Percentiles rank a stretch among this genome's conserved stretches.
These are phyloP conservation scores for Linnemannia elongata DNA, from an alignment of 192 early-diverging fungal genomes.

Conservation along the genomic window DNA sequence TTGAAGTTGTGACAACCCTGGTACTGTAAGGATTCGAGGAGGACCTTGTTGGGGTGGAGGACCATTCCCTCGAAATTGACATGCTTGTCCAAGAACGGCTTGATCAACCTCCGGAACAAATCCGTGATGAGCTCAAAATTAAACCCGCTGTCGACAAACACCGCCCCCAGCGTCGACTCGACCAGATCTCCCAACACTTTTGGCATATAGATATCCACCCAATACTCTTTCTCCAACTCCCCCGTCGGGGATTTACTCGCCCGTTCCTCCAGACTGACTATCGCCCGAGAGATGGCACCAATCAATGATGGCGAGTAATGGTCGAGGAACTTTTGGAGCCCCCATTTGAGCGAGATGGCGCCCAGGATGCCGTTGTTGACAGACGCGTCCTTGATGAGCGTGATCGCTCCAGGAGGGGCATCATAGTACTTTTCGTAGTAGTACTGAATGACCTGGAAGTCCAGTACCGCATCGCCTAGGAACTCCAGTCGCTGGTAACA, in stretches of 20 bases:
- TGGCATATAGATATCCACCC: conserved; percentile 85
- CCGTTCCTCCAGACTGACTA: conserved; percentile 60
- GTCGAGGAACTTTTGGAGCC: conserved; percentile 76
- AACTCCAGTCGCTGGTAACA: conserved; percentile 95
- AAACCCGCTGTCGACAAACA: conserved; percentile 88
- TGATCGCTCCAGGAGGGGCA: conserved; percentile 82
- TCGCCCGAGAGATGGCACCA: conserved; percentile 70
- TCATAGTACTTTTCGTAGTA: conserved; percentile 77
- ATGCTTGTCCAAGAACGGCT: conserved; percentile 62
- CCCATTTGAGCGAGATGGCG: conserved; percentile 71
- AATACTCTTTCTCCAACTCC: conserved; percentile 74
- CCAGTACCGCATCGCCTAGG: conserved; percentile 86
- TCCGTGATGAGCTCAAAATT: conserved; percentile 62
- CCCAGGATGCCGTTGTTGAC: conserved; percentile 92
- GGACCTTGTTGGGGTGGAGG: conserved; percentile 62
- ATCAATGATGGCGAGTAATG: conserved; percentile 72
- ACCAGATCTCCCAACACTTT: conserved; percentile 91
- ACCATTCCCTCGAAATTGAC: conserved; percentile 62
- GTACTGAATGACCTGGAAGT: conserved; percentile 82
- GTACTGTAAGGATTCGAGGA: conserved; percentile 60
- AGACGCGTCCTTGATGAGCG: conserved; percentile 86
- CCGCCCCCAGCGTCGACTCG: conserved; percentile 90
- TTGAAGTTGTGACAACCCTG: conserved; percentile 56
- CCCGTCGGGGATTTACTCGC: conserved; percentile 32
- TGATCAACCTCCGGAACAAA: conserved; percentile 56